A percentile compares a stretch with the other conserved stretches of the same genome.
phyloP scores from a whole-genome alignment of 1,284 basidiomycete species.

The Rugosomyces carneus region DNA sequence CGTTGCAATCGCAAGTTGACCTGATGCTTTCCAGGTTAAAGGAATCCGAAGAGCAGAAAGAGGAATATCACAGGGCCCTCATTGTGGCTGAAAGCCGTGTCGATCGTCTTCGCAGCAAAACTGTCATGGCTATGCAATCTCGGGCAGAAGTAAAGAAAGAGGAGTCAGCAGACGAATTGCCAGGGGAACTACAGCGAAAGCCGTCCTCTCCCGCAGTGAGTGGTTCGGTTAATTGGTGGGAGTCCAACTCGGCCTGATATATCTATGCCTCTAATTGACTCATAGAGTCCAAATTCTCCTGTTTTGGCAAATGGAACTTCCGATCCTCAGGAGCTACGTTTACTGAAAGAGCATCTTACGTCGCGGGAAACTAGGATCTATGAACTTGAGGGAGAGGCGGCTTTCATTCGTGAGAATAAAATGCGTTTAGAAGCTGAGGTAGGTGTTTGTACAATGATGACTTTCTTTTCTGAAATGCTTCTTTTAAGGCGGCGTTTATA shows the following conservation, averaged over 20 bases:
- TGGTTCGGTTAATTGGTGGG: conserved; percentile 64
- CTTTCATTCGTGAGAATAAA: conserved; percentile 34
- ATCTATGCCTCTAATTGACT: conserved; percentile 33
- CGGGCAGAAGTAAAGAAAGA: conserved; percentile 23
- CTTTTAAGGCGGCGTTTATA: conserved; percentile 36
- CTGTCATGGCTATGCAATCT: conserved; percentile 42
- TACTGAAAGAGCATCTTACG: conserved; percentile 32
- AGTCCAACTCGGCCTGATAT: conserved; percentile 39
- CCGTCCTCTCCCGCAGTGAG: conserved; percentile 64
- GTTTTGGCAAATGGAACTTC: conserved; percentile 25
- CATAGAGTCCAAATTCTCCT: conserved; percentile 29
- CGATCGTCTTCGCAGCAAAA: conserved; percentile 66
- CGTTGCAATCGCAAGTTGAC: conserved; percentile 56
- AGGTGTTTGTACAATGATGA: conserved; percentile 8
- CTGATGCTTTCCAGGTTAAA: conserved; percentile 53
- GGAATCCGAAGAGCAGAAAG: conserved; percentile 49
- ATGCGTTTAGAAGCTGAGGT: conserved; percentile 43
- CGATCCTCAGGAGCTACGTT: conserved; percentile 24
- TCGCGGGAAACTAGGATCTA: conserved; percentile 37
- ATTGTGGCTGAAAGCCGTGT: conserved; percentile 61
- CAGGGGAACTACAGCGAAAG: conserved; percentile 47
- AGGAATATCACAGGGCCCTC: conserved; percentile 53
- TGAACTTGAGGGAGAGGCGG: conserved; percentile 40
- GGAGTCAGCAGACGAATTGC: conserved; percentile 32
- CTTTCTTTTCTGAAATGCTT: not conserved